Percentiles rank a stretch among this genome's conserved stretches.
Conservation (phyloP, 2,329 filamentous ascomycete species). For the Catunica adiposa region DNA sequence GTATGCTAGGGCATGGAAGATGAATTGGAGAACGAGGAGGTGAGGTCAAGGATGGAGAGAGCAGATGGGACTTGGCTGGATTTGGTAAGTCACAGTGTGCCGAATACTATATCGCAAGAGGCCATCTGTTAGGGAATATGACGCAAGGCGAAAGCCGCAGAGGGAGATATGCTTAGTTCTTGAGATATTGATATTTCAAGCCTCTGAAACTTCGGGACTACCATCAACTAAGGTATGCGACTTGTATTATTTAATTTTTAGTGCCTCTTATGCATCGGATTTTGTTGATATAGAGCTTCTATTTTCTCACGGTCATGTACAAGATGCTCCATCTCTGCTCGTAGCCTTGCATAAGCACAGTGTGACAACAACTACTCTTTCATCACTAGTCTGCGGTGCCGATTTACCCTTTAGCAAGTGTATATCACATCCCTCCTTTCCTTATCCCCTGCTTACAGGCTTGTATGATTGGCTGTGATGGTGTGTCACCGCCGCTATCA, state of each 20-base stretch:
- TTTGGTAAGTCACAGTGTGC: background rate
- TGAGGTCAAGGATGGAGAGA: background rate
- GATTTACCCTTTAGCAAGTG: background rate
- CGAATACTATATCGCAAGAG: background rate
- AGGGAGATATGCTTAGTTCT: too few species aligned
- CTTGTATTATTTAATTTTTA: background rate
- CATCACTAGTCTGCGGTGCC: background rate
- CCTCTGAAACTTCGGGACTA: background rate
- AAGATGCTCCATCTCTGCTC: background rate
- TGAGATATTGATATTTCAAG: too few species aligned
- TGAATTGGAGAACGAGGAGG: background rate
- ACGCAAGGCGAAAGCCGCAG: background rate
- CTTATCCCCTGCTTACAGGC: background rate
- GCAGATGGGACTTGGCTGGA: background rate
- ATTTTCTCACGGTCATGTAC: background rate
- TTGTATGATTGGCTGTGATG: background rate
- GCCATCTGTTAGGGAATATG: background rate
- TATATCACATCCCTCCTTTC: background rate
- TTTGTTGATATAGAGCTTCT: background rate
- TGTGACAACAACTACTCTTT: background rate
- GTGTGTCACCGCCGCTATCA: background rate
- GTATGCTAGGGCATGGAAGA: background rate
- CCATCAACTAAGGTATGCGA: background rate
- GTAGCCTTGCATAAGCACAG: constrained; percentile 1
- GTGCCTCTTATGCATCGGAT: background rate